Base-by-base conservation (phyloP, 345 rosid genomes). In the Eucalyptus guilfoylei region DNA sequence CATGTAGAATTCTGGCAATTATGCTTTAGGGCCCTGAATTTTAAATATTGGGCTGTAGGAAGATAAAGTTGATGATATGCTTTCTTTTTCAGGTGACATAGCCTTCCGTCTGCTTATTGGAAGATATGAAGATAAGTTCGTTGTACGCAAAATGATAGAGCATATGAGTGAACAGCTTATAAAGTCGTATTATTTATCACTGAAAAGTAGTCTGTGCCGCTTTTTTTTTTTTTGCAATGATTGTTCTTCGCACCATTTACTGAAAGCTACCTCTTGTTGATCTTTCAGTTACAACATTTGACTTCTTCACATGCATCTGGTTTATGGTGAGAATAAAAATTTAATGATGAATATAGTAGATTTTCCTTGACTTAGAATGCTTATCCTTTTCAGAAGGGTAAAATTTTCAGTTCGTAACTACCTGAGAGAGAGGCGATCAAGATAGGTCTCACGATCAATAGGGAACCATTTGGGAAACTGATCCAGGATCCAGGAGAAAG, bases 401-500 rank as follows among this genome's bases (percentile, higher is more conserved):
- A 76, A 42, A 40, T 11, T 76, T 76, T 40, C 85, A 76, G 47
- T 76, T 76, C 7, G 47, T 76, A 42, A 40, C 85, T 76, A 76
- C 85, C 85, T 76, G 47, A 76, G 85, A 40, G 85, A 76, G 85
- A 76, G 98, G 87, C 98, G 96, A 90, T 97, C 99, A 48, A 97
- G 96, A 89, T 97, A 97, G 72, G 99, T 96, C 93, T 96, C 98
- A 8, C 98, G 99, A 62, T 97, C 97, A 85, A 97, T 96, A 42
- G 97, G 99, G 88, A 94, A 93, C 99, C 99, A 97, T 91, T 96
- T 97, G 83, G 99, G 99, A 90, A 96, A 97, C 96, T 97, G 98
- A 94, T 97, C 99, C 72, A 97, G 98, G 90, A 97, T 97, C 99
- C 98, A 97, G 7, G 99, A 97, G 88, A 97, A 80, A 7, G 99